Conservation (phyloP, 2,329 filamentous ascomycete species). For the Neopestalotiopsis sp. region DNA sequence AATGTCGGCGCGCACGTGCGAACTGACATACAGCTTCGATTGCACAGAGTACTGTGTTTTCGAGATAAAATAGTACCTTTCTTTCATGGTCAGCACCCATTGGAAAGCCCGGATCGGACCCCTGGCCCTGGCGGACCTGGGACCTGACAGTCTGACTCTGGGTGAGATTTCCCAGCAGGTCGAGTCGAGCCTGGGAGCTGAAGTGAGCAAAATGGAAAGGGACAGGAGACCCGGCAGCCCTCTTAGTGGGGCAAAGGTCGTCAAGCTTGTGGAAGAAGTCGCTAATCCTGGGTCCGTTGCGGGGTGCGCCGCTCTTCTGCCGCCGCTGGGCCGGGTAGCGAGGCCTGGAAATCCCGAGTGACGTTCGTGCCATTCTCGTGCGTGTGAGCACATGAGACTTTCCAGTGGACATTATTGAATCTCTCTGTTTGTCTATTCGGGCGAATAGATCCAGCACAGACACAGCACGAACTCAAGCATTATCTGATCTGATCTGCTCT, state of each 20-base stretch:
- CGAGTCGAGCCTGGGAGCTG: neutral
- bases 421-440: neutral
- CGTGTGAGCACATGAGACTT: conserved; percentile 9
- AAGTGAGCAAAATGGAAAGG: neutral
- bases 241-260: neutral
- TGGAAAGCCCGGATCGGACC: neutral
- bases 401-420: neutral
- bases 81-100: neutral
- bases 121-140: neutral
- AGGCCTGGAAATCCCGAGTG: conserved; percentile 32
- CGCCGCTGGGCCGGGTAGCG: conserved; percentile 16
- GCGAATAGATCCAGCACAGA: neutral
- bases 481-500: neutral
- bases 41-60: neutral
- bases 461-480: neutral
- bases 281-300: conserved; percentile 13
- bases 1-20: neutral
- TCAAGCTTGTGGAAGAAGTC: conserved; percentile 5
- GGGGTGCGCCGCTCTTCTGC: conserved; percentile 17
- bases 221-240: conserved; percentile 8
- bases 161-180: neutral
- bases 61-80: neutral
- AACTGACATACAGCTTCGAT: neutral
- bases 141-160: neutral
- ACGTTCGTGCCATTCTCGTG: conserved; percentile 18